Percentiles rank a stretch among this genome's conserved stretches.
phyloP scores from a whole-genome alignment of 371 early-diverging fungal genomes.

The Mortierella sp. region DNA sequence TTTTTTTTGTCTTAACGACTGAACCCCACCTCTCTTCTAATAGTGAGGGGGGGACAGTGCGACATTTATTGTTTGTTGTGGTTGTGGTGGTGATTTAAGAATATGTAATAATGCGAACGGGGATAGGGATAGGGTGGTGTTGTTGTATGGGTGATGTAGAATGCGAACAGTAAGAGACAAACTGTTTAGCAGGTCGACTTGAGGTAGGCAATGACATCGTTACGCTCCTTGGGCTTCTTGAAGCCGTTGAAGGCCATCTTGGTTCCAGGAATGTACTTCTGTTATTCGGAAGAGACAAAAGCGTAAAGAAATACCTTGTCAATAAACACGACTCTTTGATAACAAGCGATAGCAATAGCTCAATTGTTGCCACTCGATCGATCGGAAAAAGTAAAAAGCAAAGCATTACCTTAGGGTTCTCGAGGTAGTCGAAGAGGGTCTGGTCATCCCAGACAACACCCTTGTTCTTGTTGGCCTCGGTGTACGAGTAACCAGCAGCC shows the following conservation, averaged over 20 bases:
- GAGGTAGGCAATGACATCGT: constrained; percentile 93
- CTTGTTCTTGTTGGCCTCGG: constrained; percentile 92
- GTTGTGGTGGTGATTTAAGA: not conserved
- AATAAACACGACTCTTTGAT: not conserved
- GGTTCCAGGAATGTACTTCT: constrained; percentile 92
- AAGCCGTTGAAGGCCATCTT: constrained; percentile 99
- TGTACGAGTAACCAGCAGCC: constrained; percentile 91
- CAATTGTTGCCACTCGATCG: not conserved
- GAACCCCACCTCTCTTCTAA: constrained; percentile 1
- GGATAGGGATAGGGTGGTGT: not conserved
- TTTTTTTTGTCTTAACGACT: not conserved
- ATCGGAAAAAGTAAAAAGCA: not conserved
- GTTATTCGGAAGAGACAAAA: constrained; percentile 62
- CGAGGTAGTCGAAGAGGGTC: constrained; percentile 87
- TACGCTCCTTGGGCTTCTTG: constrained; percentile 92
- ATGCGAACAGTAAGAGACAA: not conserved
- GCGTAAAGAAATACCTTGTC: not conserved
- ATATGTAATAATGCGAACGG: constrained; percentile 12
- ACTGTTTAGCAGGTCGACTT: constrained; percentile 65
- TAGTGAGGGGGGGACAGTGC: not conserved
- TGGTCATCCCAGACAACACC: constrained; percentile 90
- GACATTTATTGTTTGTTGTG: constrained; percentile 1
- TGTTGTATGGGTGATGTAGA: not conserved
- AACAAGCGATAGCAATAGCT: not conserved
- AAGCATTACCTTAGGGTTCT: constrained; percentile 87